Conservation (phyloP, 805 yeast genomes). For the Candida ficus region DNA sequence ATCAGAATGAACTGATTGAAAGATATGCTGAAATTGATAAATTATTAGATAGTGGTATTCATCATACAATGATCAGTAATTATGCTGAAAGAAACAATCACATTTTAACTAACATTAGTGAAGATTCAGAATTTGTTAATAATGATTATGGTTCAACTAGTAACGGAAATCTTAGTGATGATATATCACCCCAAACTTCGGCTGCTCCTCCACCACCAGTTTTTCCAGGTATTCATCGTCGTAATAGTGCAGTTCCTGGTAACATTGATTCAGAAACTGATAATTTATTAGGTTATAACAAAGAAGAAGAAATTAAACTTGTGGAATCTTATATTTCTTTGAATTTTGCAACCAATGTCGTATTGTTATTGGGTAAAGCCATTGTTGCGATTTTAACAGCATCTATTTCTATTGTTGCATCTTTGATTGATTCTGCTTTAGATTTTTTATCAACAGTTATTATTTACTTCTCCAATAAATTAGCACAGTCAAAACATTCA, state of each 20-base stretch:
- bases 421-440: constrained; percentile 69
- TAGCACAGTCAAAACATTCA: constrained; percentile 43
- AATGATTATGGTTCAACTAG: constrained; percentile 3
- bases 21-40: constrained; percentile 56
- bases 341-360: constrained; percentile 54
- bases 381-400: constrained; percentile 57
- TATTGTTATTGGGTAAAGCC: constrained; percentile 55
- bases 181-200: too few species aligned
- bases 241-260: constrained; percentile 49
- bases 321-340: constrained; percentile 58
- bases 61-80: constrained; percentile 54
- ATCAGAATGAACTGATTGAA: constrained; percentile 57
- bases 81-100: constrained; percentile 32
- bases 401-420: constrained; percentile 74
- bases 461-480: constrained; percentile 55
- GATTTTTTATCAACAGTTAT: constrained; percentile 73
- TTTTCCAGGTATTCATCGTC: constrained; percentile 9
- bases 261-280: constrained; percentile 55
- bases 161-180: background rate
- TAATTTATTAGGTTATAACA: constrained; percentile 44
- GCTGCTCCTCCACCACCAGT: too few species aligned
- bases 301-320: constrained; percentile 36
- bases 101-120: background rate
- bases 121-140: too few species aligned
- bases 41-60: constrained; percentile 66